Evolutionary conservation across 116 monocot species (phyloP), one percentile per base, ranked within the genome.

Genomic region (Zostera marina): DNA sequence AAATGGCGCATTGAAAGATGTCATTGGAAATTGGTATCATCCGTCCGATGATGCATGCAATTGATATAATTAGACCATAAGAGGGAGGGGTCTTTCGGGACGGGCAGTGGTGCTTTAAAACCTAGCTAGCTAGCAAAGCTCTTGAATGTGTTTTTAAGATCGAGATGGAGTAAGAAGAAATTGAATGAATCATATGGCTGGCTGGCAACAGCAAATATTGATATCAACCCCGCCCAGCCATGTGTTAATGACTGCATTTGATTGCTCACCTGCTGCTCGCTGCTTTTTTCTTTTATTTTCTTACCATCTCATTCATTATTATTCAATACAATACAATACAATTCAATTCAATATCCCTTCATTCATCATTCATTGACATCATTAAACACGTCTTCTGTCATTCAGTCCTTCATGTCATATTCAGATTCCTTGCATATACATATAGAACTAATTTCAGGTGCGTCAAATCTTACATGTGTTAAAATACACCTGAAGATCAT

Each of bases 1-100:
- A 48, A 48, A 48, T 48, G 48, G 48, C 16, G 48, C 48, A 48
- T 48, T 48, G 48, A 48, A 48, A 48, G 48, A 48, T 48, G 15
- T 48, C 48, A 48, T 48, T n/a, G 48, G 17, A 48, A 48, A 48
- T 16, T 48, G 48, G 48, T 14, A 48, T n/a, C n/a, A n/a, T n/a
- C n/a, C n/a, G n/a, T n/a, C n/a, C n/a, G n/a, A n/a, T n/a, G n/a
- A 10, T 48, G 48, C 8, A 7, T 15, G 11, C 11, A 48, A 48
- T 48, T 17, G 16, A 4, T 3, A 51, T 51, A 51, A 48, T 48
- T 11, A 48, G n/a, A 16, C n/a, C 16, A 48, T 3, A 48, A 48
- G 15, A 48, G 8, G 11, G 8, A 16, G 8, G 48, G 48, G 6
- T 14, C 3, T 16, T n/a, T n/a, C n/a, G n/a, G n/a, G n/a, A n/a